Conservation (phyloP, 2,329 filamentous ascomycete species). For the Coleophoma cylindrospora region DNA sequence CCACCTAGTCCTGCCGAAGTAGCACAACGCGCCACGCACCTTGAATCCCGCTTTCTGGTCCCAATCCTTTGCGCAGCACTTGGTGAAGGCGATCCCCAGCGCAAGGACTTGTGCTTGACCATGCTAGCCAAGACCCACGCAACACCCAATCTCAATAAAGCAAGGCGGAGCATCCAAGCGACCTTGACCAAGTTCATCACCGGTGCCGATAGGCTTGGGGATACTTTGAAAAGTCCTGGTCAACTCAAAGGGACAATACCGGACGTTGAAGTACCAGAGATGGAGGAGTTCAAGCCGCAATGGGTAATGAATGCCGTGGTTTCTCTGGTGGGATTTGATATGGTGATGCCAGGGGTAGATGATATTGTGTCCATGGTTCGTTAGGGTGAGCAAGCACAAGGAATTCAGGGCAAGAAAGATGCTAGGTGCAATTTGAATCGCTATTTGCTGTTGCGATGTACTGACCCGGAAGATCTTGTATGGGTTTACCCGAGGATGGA, state of each 20-base stretch:
- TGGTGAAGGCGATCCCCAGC: neutral
- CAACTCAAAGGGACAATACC: neutral
- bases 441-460: too few relatives aligned
- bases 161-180: neutral
- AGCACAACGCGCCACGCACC: neutral
- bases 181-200: neutral
- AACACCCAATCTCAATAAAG: neutral
- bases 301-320: neutral
- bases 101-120: neutral
- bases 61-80: neutral
- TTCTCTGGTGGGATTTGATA: neutral
- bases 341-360: neutral
- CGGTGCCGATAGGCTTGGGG: neutral
- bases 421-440: too few relatives aligned
- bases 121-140: neutral
- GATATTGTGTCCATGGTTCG: too few relatives aligned
- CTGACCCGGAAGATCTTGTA: too few relatives aligned
- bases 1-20: neutral
- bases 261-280: neutral
- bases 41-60: neutral
- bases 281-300: neutral
- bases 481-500: too few relatives aligned
- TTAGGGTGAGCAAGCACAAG: too few relatives aligned
- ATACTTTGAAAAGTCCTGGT: neutral
- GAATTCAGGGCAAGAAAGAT: too few relatives aligned